Evolutionary conservation across 331 rosid species (phyloP), one percentile per base, ranked within the genome.

Genomic region (Erythrophleum ivorense): DNA sequence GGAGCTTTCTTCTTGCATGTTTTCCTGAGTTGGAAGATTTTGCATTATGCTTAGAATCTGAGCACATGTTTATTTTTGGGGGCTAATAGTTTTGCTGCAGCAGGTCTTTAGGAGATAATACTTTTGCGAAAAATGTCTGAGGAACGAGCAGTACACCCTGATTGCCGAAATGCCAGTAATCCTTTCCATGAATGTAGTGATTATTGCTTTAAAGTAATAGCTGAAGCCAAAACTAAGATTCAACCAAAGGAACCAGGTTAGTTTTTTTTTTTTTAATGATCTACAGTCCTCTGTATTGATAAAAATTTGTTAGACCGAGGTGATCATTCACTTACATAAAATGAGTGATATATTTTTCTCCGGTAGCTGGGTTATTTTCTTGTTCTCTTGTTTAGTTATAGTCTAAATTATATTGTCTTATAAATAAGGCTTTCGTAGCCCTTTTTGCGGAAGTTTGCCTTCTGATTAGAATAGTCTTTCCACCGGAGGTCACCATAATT

Each of bases 101-200:
- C 78, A n/a, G 60, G 71, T 83, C n/a, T 73, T 8, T 1, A 52
- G 57, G 41, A 36, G 70, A 29, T 38, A 81, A 48, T 14, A 43
- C 55, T 34, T 31, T 14, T 65, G 55, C 62, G 16, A 71, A 80
- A 63, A 59, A 91, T 91, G 98, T 79, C 91, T 46, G 96, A 87
- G 0, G 98, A 91, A 52, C 86, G 97, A 81, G 91, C 90, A 31
- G 97, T 86, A 74, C 97, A 94, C 91, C 97, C 91, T 3, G 94
- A 96, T 87, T 96, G 98, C 88, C 86, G 98, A 80, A 96, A 96
- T 81, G 97, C 97, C 7, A 79, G 90, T 40, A 96, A 90, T 78
- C 98, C 95, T 13, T 92, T 76, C 82, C 98, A 96, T 69, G 99
- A 91, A 71, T 96, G 99, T 76, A 92, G 86, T 63, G 97, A 96